Evolutionary conservation across 2,329 filamentous ascomycete genomes (phyloP), one percentile per base, ranked within the genome.

Genomic region (Pestalotiopsis sp.): DNA sequence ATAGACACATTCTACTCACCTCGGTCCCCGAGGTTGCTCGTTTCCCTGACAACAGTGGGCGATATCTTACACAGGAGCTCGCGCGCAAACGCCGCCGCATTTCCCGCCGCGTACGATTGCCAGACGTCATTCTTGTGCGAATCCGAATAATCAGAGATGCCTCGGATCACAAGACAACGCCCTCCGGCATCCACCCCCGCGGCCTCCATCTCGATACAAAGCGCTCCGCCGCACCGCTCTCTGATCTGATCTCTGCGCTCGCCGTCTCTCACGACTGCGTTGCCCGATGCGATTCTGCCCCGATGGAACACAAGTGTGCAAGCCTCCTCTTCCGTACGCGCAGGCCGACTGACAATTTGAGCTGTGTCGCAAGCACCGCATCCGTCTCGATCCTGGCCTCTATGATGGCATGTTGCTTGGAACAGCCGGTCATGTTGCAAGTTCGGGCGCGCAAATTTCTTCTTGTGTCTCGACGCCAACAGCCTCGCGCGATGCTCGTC

Each of bases 91-190:
- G 25, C 27, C 11, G 64, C 64, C 7, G 64, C 64, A 41, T 36
- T 57, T 7, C 23, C 64, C 17, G 64, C 49, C 13, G 52, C 39
- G 27, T 66, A 66, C 4, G 20, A 13, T 41, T 31, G 20, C 64
- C 64, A 66, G 25, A 36, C 52, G 6, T 58, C 31, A 12, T 36
- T 20, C 52, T 66, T 66, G 25, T 66, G 64, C n/a, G 27, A 38
- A 17, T 66, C 64, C 13, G 45, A 41, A 13, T 66, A 66, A 36
- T 66, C 52, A 1, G 49, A 66, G 7, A 66, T 66, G n/a, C 64
- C 64, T 3, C 27, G 45, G 49, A 66, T 66, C 20, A 66, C 49
- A 11, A 66, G 25, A n/a, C 64, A 66, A 38, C 25, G 13, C 27
- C 45, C n/a, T 5, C 38, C 58, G 1, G 45, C 64, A 6, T 59